These are phyloP conservation scores for Rhizophora mangle DNA, from an alignment of 345 rosid species.

Conservation along the genomic window DNA sequence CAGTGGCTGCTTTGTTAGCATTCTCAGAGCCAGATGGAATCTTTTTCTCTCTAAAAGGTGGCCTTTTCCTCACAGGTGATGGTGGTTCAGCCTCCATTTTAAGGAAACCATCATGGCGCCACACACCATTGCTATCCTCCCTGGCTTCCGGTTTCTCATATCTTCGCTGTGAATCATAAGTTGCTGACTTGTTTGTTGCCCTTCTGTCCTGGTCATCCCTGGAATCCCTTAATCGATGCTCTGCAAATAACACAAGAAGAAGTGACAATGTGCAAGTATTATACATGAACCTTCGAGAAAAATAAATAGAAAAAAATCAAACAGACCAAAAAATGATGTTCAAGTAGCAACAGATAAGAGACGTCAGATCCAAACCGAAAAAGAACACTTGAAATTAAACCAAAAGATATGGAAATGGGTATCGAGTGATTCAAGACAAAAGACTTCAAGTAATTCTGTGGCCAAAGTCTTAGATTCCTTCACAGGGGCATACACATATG, in stretches of 20 bases:
- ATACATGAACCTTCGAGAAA: not conserved
- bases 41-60: conserved; percentile 89
- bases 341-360: not conserved
- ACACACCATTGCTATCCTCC: conserved; percentile 36
- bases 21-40: conserved; percentile 36
- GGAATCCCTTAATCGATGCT: conserved; percentile 55
- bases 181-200: conserved; percentile 35
- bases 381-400: not conserved
- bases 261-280: not conserved
- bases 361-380: not conserved
- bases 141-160: conserved; percentile 44
- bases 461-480: too few species aligned
- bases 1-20: conserved; percentile 32
- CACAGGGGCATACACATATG: too few species aligned
- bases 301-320: not conserved
- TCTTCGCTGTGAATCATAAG: conserved; percentile 29
- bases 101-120: conserved; percentile 69
- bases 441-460: too few species aligned
- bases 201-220: conserved; percentile 44
- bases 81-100: conserved; percentile 52
- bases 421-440: not conserved
- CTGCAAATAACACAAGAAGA: conserved; percentile 35
- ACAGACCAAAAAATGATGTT: too few species aligned
- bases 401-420: not conserved
- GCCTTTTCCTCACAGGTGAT: conserved; percentile 56